phyloP scores from a whole-genome alignment of 768 basidiomycete genomes.

The Multifurca ochricompacta region DNA sequence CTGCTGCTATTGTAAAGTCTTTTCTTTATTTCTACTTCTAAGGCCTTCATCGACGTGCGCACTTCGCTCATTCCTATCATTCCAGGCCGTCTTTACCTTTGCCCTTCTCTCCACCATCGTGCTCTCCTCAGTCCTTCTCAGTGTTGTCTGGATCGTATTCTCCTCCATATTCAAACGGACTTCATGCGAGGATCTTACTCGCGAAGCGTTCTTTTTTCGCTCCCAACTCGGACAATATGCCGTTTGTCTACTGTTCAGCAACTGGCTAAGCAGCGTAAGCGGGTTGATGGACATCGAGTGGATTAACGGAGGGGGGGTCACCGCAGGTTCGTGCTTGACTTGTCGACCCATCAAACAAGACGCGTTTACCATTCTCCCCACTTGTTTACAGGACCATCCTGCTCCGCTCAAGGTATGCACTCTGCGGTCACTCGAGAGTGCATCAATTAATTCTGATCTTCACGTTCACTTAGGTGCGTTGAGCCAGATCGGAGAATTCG shows the following conservation, averaged over 20 bases:
- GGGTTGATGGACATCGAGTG: conserved; percentile 50
- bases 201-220: conserved; percentile 56
- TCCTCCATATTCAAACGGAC: conserved; percentile 29
- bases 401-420: conserved; percentile 51
- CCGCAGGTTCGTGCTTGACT: conserved; percentile 34
- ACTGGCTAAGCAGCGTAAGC: conserved; percentile 44
- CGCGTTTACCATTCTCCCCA: conserved; percentile 21
- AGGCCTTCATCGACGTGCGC: neutral
- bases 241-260: conserved; percentile 52
- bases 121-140: conserved; percentile 15
- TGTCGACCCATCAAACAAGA: neutral
- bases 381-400: conserved; percentile 24
- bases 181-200: conserved; percentile 18
- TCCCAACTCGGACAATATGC: conserved; percentile 66
- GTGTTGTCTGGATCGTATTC: conserved; percentile 5
- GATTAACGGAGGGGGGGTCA: conserved; percentile 37
- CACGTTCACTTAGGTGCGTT: conserved; percentile 37
- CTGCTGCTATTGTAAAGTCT: conserved; percentile 5
- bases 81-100: conserved; percentile 5
- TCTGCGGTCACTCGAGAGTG: neutral
- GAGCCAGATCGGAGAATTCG: conserved; percentile 55
- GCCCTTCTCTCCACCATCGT: conserved; percentile 14
- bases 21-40: neutral
- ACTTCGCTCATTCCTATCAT: neutral
- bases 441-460: neutral